Evolutionary conservation across 495 filamentous ascomycete species (phyloP).

Genomic region (Friedmanniomyces endolithicus): DNA sequence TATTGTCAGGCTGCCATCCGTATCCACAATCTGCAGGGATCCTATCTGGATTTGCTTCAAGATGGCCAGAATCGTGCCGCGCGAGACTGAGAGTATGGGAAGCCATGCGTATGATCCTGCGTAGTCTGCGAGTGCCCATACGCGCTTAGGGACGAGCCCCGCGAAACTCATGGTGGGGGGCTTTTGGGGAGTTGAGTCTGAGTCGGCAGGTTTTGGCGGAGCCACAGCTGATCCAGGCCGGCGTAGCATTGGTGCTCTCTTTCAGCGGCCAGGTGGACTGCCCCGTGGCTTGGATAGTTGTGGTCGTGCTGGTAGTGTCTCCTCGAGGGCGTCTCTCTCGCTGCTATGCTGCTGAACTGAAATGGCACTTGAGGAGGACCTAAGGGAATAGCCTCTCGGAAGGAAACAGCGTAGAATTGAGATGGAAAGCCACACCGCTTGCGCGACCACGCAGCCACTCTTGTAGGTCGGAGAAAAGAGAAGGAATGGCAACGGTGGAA

Average conservation of each 20-base stretch:
- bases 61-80: conserved; percentile 29
- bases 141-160: conserved; percentile 18
- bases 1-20: conserved; percentile 28
- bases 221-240: too few relatives aligned
- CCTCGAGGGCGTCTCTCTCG: too few relatives aligned
- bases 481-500: background rate
- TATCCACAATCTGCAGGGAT: conserved; percentile 31
- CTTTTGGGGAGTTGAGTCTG: background rate
- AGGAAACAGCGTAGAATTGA: too few relatives aligned
- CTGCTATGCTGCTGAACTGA: too few relatives aligned
- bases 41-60: conserved; percentile 33
- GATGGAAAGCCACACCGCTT: too few relatives aligned
- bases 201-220: background rate
- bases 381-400: too few relatives aligned
- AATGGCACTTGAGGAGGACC: too few relatives aligned
- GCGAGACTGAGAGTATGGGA: conserved; percentile 33
- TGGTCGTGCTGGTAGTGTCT: too few relatives aligned
- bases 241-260: too few relatives aligned
- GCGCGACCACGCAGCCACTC: background rate
- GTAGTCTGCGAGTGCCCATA: conserved; percentile 21
- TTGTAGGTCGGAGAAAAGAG: background rate
- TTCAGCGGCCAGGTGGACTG: too few relatives aligned
- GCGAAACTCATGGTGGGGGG: conserved; percentile 12
- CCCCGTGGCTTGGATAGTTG: too few relatives aligned
- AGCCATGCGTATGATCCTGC: conserved; percentile 32